These are phyloP conservation scores for Carex littledalei DNA, from an alignment of 176 grass and related monocot genomes.

Conservation along the genomic window DNA sequence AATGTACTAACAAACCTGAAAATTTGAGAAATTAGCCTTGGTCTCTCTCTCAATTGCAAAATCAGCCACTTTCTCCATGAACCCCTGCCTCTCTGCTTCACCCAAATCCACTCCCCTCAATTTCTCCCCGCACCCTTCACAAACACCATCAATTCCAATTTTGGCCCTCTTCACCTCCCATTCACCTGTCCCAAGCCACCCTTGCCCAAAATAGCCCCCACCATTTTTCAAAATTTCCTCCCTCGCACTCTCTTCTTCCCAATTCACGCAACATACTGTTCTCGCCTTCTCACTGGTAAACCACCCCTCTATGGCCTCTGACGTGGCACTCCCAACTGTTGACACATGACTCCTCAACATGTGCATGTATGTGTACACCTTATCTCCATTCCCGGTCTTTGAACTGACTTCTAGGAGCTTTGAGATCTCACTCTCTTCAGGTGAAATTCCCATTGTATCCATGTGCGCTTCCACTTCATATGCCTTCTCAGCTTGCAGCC, in stretches of 20 bases:
- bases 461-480: slow-evolving; percentile 65
- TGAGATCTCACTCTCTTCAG: slow-evolving; percentile 58
- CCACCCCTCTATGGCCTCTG: slow-evolving; percentile 42
- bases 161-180: slow-evolving; percentile 49
- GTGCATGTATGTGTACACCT: slow-evolving; percentile 76
- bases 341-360: slow-evolving; percentile 44
- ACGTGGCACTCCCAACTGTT: slow-evolving; percentile 27
- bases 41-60: slow-evolving; percentile 75
- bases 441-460: slow-evolving; percentile 36
- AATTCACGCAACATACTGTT: not conserved
- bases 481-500: slow-evolving; percentile 42
- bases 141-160: slow-evolving; percentile 27
- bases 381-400: slow-evolving; percentile 31
- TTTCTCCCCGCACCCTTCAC: slow-evolving; percentile 26
- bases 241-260: slow-evolving; percentile 33
- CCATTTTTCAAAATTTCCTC: slow-evolving; percentile 53
- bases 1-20: slow-evolving; percentile 48
- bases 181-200: slow-evolving; percentile 48
- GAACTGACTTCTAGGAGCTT: slow-evolving; percentile 52
- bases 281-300: slow-evolving; percentile 36
- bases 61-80: slow-evolving; percentile 62
- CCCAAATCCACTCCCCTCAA: slow-evolving; percentile 59
- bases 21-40: slow-evolving; percentile 67
- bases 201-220: slow-evolving; percentile 57
- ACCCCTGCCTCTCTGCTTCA: slow-evolving; percentile 37